Conservation (phyloP, 202 grass and related monocot genomes). For the Elaeis oleifera region DNA sequence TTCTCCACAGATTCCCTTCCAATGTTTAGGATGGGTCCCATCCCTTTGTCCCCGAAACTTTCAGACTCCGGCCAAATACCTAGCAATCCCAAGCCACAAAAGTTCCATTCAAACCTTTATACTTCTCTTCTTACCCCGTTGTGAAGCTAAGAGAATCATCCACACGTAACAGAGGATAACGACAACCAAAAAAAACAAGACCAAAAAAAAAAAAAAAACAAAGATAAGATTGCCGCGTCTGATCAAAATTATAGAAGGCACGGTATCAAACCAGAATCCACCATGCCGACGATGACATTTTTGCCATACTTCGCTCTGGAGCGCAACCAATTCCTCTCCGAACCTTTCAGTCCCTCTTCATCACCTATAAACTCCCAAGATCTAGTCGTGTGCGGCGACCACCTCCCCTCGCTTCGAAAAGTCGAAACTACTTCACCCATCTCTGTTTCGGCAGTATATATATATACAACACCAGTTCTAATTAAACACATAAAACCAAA, state of each 20-base stretch:
- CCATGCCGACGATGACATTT: slow-evolving; percentile 79
- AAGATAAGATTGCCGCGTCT: too few relatives aligned
- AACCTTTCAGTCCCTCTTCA: slow-evolving; percentile 40
- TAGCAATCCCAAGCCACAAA: slow-evolving; percentile 8
- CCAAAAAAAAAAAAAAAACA: too few relatives aligned
- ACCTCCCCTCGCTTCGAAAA: slow-evolving; percentile 54
- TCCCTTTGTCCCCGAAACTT: slow-evolving; percentile 63
- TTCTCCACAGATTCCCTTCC: slow-evolving; percentile 69
- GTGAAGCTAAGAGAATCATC: too few relatives aligned
- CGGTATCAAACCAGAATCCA: slow-evolving; percentile 60
- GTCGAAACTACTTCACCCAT: slow-evolving; percentile 54
- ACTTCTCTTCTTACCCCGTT: too few relatives aligned
- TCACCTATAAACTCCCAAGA: slow-evolving; percentile 80
- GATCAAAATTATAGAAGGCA: too few relatives aligned
- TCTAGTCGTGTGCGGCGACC: slow-evolving; percentile 73
- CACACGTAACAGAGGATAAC: too few relatives aligned
- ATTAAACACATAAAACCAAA: too few relatives aligned
- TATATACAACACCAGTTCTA: too few relatives aligned
- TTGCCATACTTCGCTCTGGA: slow-evolving; percentile 31
- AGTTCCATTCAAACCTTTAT: neutral
- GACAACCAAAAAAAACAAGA: too few relatives aligned
- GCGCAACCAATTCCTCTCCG: slow-evolving; percentile 25
- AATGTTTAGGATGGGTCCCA: slow-evolving; percentile 47
- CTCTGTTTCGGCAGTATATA: slow-evolving; percentile 11
- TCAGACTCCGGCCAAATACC: slow-evolving; percentile 89